Conservation (phyloP, 257 asterid genomes). For the Solanum bulbocastanum region DNA sequence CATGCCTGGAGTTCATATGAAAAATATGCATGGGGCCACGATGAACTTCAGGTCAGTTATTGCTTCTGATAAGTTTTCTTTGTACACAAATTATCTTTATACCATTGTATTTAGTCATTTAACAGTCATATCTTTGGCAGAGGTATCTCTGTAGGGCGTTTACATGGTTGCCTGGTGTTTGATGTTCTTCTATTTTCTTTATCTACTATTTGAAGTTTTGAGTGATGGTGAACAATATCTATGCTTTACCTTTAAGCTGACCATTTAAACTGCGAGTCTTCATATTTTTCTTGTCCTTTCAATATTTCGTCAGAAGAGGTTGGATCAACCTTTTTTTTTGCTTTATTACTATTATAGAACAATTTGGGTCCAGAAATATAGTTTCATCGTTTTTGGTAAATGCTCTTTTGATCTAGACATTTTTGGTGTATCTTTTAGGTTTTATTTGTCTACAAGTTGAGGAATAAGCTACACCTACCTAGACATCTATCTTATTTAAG, state of each 20-base stretch:
- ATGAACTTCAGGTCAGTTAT: conserved; percentile 81
- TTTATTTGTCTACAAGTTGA: neutral
- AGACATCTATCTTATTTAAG: neutral
- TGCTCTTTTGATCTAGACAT: neutral
- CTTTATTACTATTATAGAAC: neutral
- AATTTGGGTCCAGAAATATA: neutral
- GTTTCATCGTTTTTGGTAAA: neutral
- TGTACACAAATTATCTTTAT: neutral
- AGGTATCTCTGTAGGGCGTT: neutral
- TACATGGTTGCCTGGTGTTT: neutral
- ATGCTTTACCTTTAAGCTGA: neutral
- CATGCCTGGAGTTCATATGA: conserved; percentile 98
- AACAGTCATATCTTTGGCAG: neutral
- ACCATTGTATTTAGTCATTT: neutral
- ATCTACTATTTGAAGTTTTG: neutral
- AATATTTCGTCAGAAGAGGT: neutral
- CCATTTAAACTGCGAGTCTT: neutral
- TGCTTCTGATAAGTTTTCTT: neutral
- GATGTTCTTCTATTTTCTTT: neutral
- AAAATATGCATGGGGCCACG: conserved; percentile 98
- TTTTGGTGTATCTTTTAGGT: neutral
- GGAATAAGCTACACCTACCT: neutral
- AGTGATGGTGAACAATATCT: neutral
- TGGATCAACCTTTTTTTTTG: neutral
- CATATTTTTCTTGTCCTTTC: neutral